Evolutionary conservation across 176 grass and related monocot species (phyloP).

Genomic region (Oryza punctata): DNA sequence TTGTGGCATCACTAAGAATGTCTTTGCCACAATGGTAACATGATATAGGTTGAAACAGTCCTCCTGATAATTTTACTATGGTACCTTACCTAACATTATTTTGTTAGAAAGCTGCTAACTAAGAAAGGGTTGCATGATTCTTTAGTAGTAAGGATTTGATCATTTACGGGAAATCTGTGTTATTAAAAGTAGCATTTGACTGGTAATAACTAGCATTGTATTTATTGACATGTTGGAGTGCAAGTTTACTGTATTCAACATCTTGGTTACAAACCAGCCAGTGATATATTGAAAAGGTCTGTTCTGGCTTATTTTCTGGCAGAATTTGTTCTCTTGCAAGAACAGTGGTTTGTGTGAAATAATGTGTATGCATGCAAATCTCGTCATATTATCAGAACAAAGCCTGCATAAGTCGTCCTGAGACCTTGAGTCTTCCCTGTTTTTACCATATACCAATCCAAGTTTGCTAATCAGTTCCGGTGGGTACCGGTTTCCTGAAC

Average conservation of each 20-base stretch:
- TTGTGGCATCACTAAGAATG: background rate
- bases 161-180: background rate
- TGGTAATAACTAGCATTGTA: constrained; percentile 3
- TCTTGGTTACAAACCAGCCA: background rate
- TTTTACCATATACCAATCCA: background rate
- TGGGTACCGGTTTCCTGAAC: background rate
- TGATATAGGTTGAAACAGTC: background rate
- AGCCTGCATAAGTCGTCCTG: background rate
- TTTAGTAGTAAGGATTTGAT: background rate
- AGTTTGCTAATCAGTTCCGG: background rate
- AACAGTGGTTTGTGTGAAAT: background rate
- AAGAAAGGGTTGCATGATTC: background rate
- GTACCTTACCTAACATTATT: background rate
- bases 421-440: background rate
- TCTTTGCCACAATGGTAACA: background rate
- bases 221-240: background rate
- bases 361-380: background rate
- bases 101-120: background rate
- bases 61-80: background rate
- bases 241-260: constrained; percentile 6
- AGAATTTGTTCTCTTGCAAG: background rate
- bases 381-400: background rate
- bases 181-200: constrained; percentile 2
- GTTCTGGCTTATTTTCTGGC: background rate
- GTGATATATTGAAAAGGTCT: background rate